Percentiles rank a stretch among this genome's conserved stretches.
These are phyloP conservation scores for Mycosphaerella arachidis DNA, from an alignment of 2,329 filamentous ascomycete genomes.

Conservation along the genomic window DNA sequence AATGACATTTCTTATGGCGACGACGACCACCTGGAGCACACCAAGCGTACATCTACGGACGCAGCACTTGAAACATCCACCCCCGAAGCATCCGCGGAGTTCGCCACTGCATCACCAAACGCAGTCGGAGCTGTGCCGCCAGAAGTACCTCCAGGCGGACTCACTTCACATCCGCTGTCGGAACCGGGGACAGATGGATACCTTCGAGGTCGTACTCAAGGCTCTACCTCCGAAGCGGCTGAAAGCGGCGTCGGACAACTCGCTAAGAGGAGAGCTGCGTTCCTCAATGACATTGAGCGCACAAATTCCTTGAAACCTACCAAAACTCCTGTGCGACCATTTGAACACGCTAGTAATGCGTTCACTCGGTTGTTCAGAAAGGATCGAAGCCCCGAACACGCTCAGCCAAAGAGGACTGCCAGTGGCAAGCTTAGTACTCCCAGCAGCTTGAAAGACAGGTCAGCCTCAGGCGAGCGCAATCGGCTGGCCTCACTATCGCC, in stretches of 20 bases:
- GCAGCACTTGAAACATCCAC: neutral
- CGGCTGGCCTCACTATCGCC: constrained; percentile 11
- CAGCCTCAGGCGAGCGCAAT: constrained; percentile 4
- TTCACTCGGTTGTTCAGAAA: constrained; percentile 36
- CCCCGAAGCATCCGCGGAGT: neutral
- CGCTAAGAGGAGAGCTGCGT: constrained; percentile 29
- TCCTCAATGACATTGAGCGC: constrained; percentile 27
- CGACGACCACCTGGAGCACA: neutral
- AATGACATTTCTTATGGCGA: neutral
- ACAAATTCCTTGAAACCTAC: constrained; percentile 26
- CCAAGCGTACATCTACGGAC: neutral
- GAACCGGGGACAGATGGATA: neutral
- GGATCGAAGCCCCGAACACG: constrained; percentile 22
- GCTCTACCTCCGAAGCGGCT: neutral
- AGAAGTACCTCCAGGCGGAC: neutral
- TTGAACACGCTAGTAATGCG: constrained; percentile 37
- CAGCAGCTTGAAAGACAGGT: neutral
- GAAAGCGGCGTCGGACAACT: constrained; percentile 10
- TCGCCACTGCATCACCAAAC: neutral
- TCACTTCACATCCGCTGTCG: neutral
- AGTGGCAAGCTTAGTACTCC: constrained; percentile 3
- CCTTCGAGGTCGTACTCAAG: constrained; percentile 3
- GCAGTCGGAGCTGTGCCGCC: neutral
- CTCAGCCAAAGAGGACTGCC: constrained; percentile 13
- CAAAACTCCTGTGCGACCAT: constrained; percentile 34